A percentile compares a stretch with the other conserved stretches of the same genome.
phyloP scores from a whole-genome alignment of 2,329 filamentous ascomycete species.

The Aotearoamyces nothofagi region DNA sequence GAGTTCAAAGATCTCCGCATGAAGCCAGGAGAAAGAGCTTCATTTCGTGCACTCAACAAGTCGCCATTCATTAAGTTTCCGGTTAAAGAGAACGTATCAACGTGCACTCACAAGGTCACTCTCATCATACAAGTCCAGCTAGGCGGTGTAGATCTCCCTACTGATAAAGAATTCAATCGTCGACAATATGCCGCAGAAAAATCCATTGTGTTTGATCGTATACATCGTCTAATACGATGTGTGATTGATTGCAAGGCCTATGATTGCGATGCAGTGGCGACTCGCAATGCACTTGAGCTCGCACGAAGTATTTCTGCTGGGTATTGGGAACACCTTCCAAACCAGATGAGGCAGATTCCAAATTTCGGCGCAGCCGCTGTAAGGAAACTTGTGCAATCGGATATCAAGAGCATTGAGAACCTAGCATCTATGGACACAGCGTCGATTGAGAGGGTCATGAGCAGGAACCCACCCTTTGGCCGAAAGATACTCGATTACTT shows the following conservation, averaged over 20 bases:
- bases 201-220: conserved; percentile 47
- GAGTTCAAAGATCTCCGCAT: conserved; percentile 64
- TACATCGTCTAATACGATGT: conserved; percentile 57
- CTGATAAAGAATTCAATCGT: conserved; percentile 37
- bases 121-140: conserved; percentile 65
- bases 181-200: conserved; percentile 46
- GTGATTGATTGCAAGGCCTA: conserved; percentile 55
- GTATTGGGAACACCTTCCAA: conserved; percentile 61
- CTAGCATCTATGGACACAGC: conserved; percentile 51
- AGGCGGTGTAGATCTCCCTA: conserved; percentile 46
- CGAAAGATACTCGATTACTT: conserved; percentile 49
- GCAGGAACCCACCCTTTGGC: conserved; percentile 73
- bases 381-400: conserved; percentile 56
- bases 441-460: conserved; percentile 62
- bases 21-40: conserved; percentile 49
- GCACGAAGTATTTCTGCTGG: conserved; percentile 60
- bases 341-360: conserved; percentile 72
- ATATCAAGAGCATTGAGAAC: conserved; percentile 56
- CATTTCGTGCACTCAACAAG: conserved; percentile 61
- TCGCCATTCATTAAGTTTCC: conserved; percentile 53
- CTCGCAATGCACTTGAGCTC: conserved; percentile 59
- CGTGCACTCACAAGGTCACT: conserved; percentile 59
- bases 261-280: conserved; percentile 47
- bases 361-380: conserved; percentile 63
- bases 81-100: conserved; percentile 50